Evolutionary conservation across 78 protist species (phyloP).

Genomic region (Pelomyxa schiedti): DNA sequence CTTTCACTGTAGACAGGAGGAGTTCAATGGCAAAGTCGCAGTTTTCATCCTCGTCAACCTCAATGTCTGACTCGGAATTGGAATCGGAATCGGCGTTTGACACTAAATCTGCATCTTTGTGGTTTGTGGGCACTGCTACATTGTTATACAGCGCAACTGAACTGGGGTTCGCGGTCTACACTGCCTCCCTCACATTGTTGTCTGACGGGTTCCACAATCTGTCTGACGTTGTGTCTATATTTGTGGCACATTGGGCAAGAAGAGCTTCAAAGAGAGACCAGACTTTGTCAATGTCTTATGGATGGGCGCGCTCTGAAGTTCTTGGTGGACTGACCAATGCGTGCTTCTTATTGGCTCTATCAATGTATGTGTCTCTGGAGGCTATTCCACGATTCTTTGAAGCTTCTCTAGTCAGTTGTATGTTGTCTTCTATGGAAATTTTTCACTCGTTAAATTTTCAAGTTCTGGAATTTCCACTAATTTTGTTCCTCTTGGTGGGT

Average conservation of each 20-base stretch:
- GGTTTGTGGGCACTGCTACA: conserved; percentile 28
- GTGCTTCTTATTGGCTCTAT: conserved; percentile 57
- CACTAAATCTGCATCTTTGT: conserved; percentile 20
- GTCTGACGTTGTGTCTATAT: conserved; percentile 60
- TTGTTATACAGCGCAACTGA: conserved; percentile 23
- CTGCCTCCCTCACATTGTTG: conserved; percentile 49
- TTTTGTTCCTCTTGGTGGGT: background rate
- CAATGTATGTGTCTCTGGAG: conserved; percentile 54
- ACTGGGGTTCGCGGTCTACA: conserved; percentile 28
- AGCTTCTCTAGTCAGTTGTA: no score
- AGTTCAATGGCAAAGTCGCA: no score
- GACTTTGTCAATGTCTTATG: conserved; percentile 47
- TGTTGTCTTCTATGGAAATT: no score
- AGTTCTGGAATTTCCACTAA: background rate
- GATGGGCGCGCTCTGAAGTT: conserved; percentile 73
- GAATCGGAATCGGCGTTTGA: no score
- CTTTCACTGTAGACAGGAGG: no score
- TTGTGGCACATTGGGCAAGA: conserved; percentile 64
- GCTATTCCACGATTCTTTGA: conserved; percentile 51
- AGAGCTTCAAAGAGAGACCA: conserved; percentile 23
- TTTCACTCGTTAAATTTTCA: background rate
- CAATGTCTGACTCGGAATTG: no score
- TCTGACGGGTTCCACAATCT: conserved; percentile 80
- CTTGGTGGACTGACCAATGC: conserved; percentile 82
- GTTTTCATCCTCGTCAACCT: no score